Percentiles rank a stretch among this genome's conserved stretches.
Conservation (phyloP, 441 rosid genomes). For the Bocquillonia castaneifolia region DNA sequence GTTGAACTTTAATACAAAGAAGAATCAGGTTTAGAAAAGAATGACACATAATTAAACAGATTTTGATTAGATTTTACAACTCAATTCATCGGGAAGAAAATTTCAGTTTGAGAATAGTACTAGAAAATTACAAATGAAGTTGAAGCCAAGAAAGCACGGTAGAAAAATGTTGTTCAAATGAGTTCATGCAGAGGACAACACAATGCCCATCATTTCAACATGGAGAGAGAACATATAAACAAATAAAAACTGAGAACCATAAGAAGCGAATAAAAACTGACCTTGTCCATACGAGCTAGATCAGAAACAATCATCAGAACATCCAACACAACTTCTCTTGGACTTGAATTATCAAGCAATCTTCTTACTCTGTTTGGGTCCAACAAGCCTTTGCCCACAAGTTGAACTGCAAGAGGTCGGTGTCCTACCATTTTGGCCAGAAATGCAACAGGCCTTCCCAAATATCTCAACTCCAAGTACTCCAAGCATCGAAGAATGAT, state of each 20-base stretch:
- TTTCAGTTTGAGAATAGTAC: background rate
- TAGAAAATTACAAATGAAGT: background rate
- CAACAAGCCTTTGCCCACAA: constrained; percentile 78
- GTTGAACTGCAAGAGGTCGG: constrained; percentile 76
- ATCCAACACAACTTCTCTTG: constrained; percentile 79
- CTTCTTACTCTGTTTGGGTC: constrained; percentile 69
- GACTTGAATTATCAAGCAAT: constrained; percentile 62
- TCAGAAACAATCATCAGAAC: constrained; percentile 88
- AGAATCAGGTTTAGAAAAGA: background rate
- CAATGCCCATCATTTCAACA: no score
- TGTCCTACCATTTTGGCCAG: constrained; percentile 84
- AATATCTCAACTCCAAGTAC: constrained; percentile 70
- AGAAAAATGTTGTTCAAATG: background rate
- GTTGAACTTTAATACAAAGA: background rate
- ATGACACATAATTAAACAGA: background rate
- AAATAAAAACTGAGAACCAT: background rate
- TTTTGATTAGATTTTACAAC: background rate
- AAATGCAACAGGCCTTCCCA: constrained; percentile 83
- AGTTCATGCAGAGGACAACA: background rate
- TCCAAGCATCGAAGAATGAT: constrained; percentile 70
- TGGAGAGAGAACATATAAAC: no score
- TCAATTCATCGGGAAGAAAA: background rate
- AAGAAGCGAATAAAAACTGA: constrained; percentile 29
- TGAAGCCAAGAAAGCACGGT: background rate
- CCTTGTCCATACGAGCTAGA: constrained; percentile 95